These are phyloP conservation scores for Cryoendolithus antarcticus DNA, from an alignment of 2,329 filamentous ascomycete genomes.

Conservation along the genomic window DNA sequence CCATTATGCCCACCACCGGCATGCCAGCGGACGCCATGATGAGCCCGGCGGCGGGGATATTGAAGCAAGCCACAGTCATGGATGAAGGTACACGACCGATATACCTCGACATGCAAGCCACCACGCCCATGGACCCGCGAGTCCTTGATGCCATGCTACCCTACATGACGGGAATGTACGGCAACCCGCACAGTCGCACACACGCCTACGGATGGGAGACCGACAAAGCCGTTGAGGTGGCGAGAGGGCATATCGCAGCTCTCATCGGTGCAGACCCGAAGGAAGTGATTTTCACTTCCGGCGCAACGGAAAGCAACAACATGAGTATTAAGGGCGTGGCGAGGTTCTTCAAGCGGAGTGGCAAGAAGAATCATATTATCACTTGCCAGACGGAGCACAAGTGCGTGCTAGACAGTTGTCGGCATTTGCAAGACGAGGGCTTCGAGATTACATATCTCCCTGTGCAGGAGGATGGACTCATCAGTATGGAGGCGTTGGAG, in stretches of 20 bases:
- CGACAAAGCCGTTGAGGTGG: conserved; percentile 82
- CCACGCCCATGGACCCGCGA: conserved; percentile 84
- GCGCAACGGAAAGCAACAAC: conserved; percentile 97
- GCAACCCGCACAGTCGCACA: conserved; percentile 92
- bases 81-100: conserved; percentile 88
- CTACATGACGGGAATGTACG: conserved; percentile 83
- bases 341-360: conserved; percentile 79
- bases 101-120: conserved; percentile 97
- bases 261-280: conserved; percentile 92
- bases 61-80: conserved; percentile 87
- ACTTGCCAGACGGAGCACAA: conserved; percentile 98
- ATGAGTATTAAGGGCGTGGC: conserved; percentile 99
- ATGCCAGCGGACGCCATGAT: conserved; percentile 55
- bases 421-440: conserved; percentile 92
- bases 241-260: conserved; percentile 67
- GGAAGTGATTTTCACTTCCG: conserved; percentile 97
- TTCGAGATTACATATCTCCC: conserved; percentile 96
- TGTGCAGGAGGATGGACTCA: conserved; percentile 73
- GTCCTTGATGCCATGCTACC: conserved; percentile 96
- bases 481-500: conserved; percentile 73
- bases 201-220: conserved; percentile 99
- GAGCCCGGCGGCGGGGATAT: conserved; percentile 59
- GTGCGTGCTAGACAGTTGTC: conserved; percentile 92
- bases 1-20: conserved; percentile 46
- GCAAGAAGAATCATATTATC: conserved; percentile 98